Conservation (phyloP, 257 asterid species). For the Fraxinus pennsylvanica region DNA sequence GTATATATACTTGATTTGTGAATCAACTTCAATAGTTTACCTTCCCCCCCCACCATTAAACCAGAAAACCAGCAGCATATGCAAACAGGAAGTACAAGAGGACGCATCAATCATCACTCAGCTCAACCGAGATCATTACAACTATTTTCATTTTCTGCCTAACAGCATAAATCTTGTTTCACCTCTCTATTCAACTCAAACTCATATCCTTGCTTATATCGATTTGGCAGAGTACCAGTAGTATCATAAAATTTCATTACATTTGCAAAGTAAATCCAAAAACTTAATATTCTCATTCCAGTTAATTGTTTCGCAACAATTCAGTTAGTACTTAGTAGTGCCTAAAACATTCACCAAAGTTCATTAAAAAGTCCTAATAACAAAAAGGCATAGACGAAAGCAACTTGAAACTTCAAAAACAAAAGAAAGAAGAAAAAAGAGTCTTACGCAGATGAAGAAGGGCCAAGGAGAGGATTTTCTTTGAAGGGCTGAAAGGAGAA, state of each 20-base stretch:
- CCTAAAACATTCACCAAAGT: background rate
- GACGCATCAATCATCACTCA: background rate
- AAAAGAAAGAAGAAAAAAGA: background rate
- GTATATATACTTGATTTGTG: background rate
- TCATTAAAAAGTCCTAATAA: background rate
- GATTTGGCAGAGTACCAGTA: background rate
- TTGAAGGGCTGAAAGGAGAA: slow-evolving; percentile 51
- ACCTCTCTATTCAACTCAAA: background rate
- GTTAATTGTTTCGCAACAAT: background rate
- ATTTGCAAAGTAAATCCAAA: background rate
- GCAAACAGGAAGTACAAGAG: background rate
- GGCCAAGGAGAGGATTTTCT: slow-evolving; percentile 54
- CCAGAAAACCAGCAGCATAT: background rate
- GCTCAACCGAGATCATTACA: background rate
- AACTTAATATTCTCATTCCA: background rate
- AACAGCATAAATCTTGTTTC: background rate
- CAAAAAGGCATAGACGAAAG: background rate
- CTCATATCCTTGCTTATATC: background rate
- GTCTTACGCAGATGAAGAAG: slow-evolving; percentile 72
- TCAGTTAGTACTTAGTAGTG: background rate
- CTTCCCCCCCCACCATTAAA: background rate
- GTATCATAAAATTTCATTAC: background rate
- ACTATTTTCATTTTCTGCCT: background rate
- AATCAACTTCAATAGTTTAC: background rate
- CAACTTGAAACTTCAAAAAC: background rate